phyloP scores from a whole-genome alignment of 306 rosid genomes.

The Astragalus membranaceus region DNA sequence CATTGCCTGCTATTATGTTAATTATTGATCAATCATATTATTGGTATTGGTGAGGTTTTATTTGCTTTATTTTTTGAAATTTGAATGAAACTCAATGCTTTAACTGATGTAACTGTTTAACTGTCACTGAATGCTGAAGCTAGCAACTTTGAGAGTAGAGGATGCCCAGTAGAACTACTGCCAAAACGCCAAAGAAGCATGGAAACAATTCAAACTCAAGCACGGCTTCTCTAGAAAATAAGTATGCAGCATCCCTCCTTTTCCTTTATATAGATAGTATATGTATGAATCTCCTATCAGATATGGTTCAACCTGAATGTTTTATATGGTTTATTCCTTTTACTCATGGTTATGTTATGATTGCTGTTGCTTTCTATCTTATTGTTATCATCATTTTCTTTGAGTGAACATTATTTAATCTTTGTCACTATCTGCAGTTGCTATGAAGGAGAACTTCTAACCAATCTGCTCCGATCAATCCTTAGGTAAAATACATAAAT shows the following conservation, averaged over 20 bases:
- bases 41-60: too few species aligned
- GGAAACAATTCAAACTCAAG: conserved; percentile 11
- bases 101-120: neutral
- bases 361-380: neutral
- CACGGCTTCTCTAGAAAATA: neutral
- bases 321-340: neutral
- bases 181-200: conserved; percentile 26
- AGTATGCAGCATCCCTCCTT: conserved; percentile 7
- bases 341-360: neutral
- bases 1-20: too few species aligned
- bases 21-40: too few species aligned
- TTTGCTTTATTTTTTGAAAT: neutral
- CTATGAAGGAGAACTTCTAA: conserved; percentile 54
- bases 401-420: neutral
- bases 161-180: conserved; percentile 17
- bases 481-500: conserved; percentile 31
- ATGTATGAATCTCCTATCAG: neutral
- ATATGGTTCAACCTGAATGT: neutral
- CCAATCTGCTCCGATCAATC: conserved; percentile 47
- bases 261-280: neutral
- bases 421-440: conserved; percentile 29
- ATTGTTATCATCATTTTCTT: neutral
- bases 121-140: neutral
- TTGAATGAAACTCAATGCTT: neutral
- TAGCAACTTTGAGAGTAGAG: neutral